phyloP scores from a whole-genome alignment of 106 monocot genomes.

The Gastrodia elata region DNA sequence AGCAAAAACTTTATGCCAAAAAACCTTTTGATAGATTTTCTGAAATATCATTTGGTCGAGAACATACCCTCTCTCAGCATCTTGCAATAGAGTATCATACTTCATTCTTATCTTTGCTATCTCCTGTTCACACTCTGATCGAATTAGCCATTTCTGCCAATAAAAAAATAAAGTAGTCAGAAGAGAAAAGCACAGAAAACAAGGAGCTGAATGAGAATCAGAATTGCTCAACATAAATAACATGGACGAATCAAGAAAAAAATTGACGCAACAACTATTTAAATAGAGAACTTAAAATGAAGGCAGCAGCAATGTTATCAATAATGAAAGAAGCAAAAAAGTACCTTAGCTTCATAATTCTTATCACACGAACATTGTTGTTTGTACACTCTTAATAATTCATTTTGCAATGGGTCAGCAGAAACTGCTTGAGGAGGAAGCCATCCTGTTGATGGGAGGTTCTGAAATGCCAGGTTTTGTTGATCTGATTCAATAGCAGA shows the following conservation, averaged over 20 bases:
- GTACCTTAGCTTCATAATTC: constrained; percentile 48
- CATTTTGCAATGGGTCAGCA: constrained; percentile 58
- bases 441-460: constrained; percentile 18
- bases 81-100: constrained; percentile 37
- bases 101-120: constrained; percentile 40
- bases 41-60: constrained; percentile 31
- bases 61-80: constrained; percentile 27
- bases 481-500: constrained; percentile 5
- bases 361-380: constrained; percentile 26
- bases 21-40: constrained; percentile 42
- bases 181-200: not conserved
- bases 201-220: not conserved
- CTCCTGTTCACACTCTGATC: constrained; percentile 39
- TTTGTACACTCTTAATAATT: constrained; percentile 36
- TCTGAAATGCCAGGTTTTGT: constrained; percentile 1
- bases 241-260: not conserved
- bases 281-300: not conserved
- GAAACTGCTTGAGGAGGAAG: constrained; percentile 27
- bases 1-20: constrained; percentile 42
- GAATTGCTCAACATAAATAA: not conserved
- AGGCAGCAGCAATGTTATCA: not conserved
- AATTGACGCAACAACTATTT: not conserved
- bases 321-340: not conserved
- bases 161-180: not conserved
- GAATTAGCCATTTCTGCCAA: constrained; percentile 40